Evolutionary conservation across 441 rosid genomes (phyloP).

Genomic region (Erysimum cheiri): DNA sequence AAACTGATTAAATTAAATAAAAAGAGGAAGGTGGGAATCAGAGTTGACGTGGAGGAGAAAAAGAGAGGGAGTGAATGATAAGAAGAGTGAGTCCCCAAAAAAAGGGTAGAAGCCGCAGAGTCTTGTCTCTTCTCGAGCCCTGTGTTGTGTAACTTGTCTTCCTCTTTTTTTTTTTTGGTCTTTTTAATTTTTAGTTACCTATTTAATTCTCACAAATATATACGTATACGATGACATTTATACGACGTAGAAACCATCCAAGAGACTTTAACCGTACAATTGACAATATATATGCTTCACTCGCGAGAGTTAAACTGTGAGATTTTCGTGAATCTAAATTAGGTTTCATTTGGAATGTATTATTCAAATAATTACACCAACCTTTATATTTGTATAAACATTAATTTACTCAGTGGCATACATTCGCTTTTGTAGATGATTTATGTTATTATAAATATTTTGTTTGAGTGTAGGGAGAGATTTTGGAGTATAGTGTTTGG

Average conservation of each 20-base stretch:
- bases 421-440: not conserved
- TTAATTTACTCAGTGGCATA: not conserved
- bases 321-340: not conserved
- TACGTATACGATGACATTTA: constrained; percentile 13
- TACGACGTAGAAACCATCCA: constrained; percentile 12
- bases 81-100: constrained; percentile 47
- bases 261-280: constrained; percentile 1
- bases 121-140: constrained; percentile 51
- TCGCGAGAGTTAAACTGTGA: constrained; percentile 1
- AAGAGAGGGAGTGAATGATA: constrained; percentile 43
- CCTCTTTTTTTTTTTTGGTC: not conserved
- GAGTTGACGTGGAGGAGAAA: constrained; percentile 44
- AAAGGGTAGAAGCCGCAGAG: constrained; percentile 42
- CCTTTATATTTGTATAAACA: not conserved
- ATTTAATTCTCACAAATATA: not conserved
- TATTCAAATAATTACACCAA: constrained; percentile 1
- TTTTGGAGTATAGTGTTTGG: constrained; percentile 46
- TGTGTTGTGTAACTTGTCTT: constrained; percentile 42
- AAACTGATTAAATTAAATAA: not conserved
- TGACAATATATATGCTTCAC: constrained; percentile 4
- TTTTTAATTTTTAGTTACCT: not conserved
- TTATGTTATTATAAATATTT: not conserved
- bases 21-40: constrained; percentile 27
- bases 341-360: constrained; percentile 16
- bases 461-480: constrained; percentile 35